Conservation (phyloP, 208 protist species). For the Acanthamoeba royreba region DNA sequence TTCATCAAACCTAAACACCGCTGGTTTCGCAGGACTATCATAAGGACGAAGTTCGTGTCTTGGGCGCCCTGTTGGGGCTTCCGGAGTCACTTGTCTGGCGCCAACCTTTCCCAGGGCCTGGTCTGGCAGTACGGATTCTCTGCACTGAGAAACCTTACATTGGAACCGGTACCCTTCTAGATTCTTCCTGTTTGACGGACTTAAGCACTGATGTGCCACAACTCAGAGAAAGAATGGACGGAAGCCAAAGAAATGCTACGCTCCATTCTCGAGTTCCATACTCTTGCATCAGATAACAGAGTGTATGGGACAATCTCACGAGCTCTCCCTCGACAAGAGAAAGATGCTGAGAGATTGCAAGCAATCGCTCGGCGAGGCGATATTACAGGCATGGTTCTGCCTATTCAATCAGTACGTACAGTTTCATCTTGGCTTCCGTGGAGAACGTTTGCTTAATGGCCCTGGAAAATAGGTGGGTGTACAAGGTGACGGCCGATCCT, state of each 20-base stretch:
- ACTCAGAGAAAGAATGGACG: conserved; percentile 42
- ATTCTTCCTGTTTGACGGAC: neutral
- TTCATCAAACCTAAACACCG: neutral
- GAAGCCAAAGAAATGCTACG: neutral
- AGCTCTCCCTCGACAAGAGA: neutral
- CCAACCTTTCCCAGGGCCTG: conserved; percentile 87
- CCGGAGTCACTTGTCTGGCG: conserved; percentile 87
- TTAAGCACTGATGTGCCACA: too few relatives aligned
- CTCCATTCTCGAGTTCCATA: neutral
- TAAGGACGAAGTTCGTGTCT: conserved; percentile 93
- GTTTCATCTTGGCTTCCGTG: too few relatives aligned
- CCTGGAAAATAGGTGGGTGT: conserved; percentile 94
- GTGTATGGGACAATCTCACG: neutral
- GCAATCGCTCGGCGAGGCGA: neutral
- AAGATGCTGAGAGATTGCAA: neutral
- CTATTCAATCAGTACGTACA: neutral
- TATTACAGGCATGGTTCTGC: neutral
- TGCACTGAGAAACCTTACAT: conserved; percentile 79
- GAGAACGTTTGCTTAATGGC: too few relatives aligned
- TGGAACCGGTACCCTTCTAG: neutral
- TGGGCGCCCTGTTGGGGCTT: conserved; percentile 92
- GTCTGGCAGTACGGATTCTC: conserved; percentile 95
- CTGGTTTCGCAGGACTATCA: conserved; percentile 91
- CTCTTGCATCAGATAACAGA: neutral
- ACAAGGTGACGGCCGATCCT: conserved; percentile 96